A percentile compares a stretch with the other conserved stretches of the same genome.
Conservation (phyloP, 805 yeast genomes). For the Torulaspora delbrueckii region DNA sequence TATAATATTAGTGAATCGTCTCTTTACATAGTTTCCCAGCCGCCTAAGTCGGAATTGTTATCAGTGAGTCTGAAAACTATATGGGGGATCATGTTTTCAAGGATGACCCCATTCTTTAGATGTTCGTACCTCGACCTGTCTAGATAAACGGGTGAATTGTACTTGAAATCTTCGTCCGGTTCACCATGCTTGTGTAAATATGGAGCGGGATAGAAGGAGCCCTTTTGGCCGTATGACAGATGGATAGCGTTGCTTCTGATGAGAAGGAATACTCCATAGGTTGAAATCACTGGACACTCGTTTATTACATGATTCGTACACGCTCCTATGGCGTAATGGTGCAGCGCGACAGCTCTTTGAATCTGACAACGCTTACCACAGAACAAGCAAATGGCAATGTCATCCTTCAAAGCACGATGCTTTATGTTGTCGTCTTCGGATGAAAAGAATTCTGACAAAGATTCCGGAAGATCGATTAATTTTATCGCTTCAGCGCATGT, state of each 20-base stretch:
- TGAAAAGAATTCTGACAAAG: conserved; percentile 54
- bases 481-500: conserved; percentile 48
- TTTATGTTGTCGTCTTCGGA: conserved; percentile 39
- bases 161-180: conserved; percentile 63
- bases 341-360: conserved; percentile 49
- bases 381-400: conserved; percentile 82
- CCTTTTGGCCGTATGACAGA: conserved; percentile 61
- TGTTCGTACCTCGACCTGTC: conserved; percentile 59
- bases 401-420: conserved; percentile 41
- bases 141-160: conserved; percentile 66
- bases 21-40: conserved; percentile 66
- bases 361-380: conserved; percentile 68
- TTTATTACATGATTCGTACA: conserved; percentile 67
- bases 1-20: background rate
- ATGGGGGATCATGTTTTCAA: conserved; percentile 73
- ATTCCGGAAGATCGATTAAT: conserved; percentile 58
- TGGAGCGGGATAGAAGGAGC: conserved; percentile 81
- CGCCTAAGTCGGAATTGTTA: conserved; percentile 78
- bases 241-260: conserved; percentile 30
- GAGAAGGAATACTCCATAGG: conserved; percentile 28
- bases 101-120: conserved; percentile 64
- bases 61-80: conserved; percentile 76
- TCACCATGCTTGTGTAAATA: conserved; percentile 86
- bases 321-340: conserved; percentile 60
- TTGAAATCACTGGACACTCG: conserved; percentile 43